Percentiles rank a stretch among this genome's conserved stretches.
These are phyloP conservation scores for Cornus florida DNA, from an alignment of 148 eudicot species.

Conservation along the genomic window DNA sequence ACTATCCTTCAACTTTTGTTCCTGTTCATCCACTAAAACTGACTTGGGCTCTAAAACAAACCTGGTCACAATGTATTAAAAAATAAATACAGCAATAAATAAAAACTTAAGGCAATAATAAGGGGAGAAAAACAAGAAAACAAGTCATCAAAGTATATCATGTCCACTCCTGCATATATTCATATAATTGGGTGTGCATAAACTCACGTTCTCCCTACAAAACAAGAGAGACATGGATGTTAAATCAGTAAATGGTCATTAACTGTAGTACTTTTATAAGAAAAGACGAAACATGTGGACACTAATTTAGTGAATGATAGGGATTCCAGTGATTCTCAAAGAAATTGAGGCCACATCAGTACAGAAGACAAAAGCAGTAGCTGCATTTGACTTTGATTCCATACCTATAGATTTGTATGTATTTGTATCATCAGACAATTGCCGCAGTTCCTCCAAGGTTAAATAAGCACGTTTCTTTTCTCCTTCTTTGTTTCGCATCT, in stretches of 20 bases:
- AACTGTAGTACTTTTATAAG: neutral
- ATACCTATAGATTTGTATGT: slow-evolving; percentile 96
- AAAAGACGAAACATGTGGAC: neutral
- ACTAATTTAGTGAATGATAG: neutral
- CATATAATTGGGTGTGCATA: neutral
- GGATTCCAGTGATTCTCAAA: too few species aligned
- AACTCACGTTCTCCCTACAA: slow-evolving; percentile 96
- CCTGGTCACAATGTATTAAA: slow-evolving; percentile 36
- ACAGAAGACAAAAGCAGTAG: neutral
- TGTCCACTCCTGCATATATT: neutral
- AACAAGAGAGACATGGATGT: slow-evolving; percentile 16
- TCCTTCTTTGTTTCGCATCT: slow-evolving; percentile 76
- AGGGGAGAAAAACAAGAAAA: slow-evolving; percentile 12
- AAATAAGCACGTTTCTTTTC: slow-evolving; percentile 96
- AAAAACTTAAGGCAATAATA: neutral
- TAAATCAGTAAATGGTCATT: slow-evolving; percentile 2
- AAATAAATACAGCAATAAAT: neutral
- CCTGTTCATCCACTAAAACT: slow-evolving; percentile 76
- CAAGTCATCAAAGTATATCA: slow-evolving; percentile 7
- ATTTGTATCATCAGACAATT: slow-evolving; percentile 80
- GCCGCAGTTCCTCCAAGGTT: slow-evolving; percentile 87
- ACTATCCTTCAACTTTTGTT: slow-evolving; percentile 77
- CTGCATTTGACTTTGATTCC: neutral
- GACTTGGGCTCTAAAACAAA: slow-evolving; percentile 92
- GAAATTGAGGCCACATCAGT: too few species aligned